Conservation (phyloP, 164 flowering plant species). For the Stephania cephalantha region DNA sequence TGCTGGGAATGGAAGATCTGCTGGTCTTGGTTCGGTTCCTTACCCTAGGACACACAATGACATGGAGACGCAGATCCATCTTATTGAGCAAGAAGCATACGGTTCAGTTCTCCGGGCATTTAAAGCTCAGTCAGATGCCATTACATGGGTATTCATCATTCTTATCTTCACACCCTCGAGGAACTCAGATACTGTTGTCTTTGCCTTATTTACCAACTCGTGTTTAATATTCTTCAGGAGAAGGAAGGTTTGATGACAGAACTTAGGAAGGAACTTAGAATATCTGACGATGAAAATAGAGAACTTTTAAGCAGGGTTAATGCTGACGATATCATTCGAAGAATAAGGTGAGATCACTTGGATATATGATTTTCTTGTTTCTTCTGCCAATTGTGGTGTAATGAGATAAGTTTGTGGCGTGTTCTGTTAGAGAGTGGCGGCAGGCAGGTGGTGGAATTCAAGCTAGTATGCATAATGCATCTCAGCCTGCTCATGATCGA, state of each 20-base stretch:
- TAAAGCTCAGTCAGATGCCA: slow-evolving; percentile 94
- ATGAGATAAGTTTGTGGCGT: slow-evolving; percentile 7
- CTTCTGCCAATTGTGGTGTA: neutral
- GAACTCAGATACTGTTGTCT: slow-evolving; percentile 6
- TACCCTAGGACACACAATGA: slow-evolving; percentile 39
- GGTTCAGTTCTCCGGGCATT: slow-evolving; percentile 82
- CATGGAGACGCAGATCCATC: slow-evolving; percentile 79
- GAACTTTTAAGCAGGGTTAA: slow-evolving; percentile 69
- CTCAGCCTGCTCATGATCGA: slow-evolving; percentile 56
- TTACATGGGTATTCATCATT: slow-evolving; percentile 70
- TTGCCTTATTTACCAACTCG: slow-evolving; percentile 8
- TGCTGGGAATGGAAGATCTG: slow-evolving; percentile 71
- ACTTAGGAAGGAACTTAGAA: slow-evolving; percentile 83
- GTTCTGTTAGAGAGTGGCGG: slow-evolving; percentile 78
- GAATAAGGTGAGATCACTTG: slow-evolving; percentile 54
- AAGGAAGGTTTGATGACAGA: slow-evolving; percentile 86
- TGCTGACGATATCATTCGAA: slow-evolving; percentile 65
- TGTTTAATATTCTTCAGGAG: slow-evolving; percentile 47
- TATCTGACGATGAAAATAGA: slow-evolving; percentile 87
- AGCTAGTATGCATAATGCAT: slow-evolving; percentile 32
- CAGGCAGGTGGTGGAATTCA: slow-evolving; percentile 58
- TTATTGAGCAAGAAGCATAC: slow-evolving; percentile 87
- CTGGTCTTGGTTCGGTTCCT: slow-evolving; percentile 36
- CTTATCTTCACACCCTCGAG: slow-evolving; percentile 4
- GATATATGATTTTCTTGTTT: slow-evolving; percentile 1